Percentiles rank a stretch among this genome's conserved stretches.
Evolutionary conservation across 148 eudicot species (phyloP).

Genomic region (Rhododendron mucronatum): DNA sequence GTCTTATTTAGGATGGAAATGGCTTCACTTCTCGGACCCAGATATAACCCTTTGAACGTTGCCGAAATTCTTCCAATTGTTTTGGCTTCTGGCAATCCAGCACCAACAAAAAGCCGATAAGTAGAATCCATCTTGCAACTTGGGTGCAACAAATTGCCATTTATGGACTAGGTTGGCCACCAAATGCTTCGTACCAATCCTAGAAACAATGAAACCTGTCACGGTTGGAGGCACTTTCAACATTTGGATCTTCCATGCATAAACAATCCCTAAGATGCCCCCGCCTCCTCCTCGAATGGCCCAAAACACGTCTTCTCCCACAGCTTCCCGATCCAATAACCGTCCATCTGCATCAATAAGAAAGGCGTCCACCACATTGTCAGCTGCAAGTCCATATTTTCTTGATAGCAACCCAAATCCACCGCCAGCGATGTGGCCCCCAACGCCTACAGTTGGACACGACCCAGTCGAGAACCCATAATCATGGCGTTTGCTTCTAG

Average conservation of each 20-base stretch:
- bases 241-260: conserved; percentile 49
- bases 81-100: conserved; percentile 28
- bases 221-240: conserved; percentile 34
- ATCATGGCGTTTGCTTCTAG: neutral
- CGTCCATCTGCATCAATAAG: conserved; percentile 39
- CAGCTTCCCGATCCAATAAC: conserved; percentile 35
- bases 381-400: conserved; percentile 61
- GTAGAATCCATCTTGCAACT: conserved; percentile 31
- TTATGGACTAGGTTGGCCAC: conserved; percentile 36
- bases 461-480: conserved; percentile 53
- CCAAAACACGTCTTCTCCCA: conserved; percentile 74
- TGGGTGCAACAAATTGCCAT: conserved; percentile 54
- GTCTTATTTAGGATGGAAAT: conserved; percentile 19
- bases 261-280: conserved; percentile 46
- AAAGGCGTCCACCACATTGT: conserved; percentile 50
- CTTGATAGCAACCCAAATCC: conserved; percentile 59
- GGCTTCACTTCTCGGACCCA: conserved; percentile 32
- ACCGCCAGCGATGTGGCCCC: conserved; percentile 60
- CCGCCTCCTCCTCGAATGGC: conserved; percentile 65
- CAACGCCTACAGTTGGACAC: conserved; percentile 54
- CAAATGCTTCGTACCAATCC: conserved; percentile 21
- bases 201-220: conserved; percentile 35
- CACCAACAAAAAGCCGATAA: conserved; percentile 37
- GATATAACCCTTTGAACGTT: conserved; percentile 44
- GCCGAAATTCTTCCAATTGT: conserved; percentile 22